Conservation (phyloP, 306 rosid genomes). For the Cucurbita pepo region DNA sequence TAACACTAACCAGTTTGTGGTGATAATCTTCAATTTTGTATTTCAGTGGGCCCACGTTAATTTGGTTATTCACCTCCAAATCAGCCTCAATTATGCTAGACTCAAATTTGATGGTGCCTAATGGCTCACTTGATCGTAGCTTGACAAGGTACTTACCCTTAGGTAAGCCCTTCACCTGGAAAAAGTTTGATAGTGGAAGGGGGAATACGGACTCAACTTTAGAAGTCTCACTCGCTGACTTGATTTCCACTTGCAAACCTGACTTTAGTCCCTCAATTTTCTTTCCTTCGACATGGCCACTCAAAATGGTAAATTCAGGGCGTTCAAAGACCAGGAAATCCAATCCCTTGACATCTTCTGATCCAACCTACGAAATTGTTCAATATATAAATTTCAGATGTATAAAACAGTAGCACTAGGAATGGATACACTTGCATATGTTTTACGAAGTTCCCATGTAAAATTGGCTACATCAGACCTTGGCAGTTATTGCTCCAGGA, state of each 20-base stretch:
- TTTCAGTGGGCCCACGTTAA: constrained; percentile 79
- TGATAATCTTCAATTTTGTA: constrained; percentile 42
- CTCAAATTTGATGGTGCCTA: constrained; percentile 57
- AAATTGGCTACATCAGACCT: constrained; percentile 32
- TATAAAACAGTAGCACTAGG: neutral
- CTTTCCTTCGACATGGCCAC: constrained; percentile 85
- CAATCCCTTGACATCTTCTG: constrained; percentile 64
- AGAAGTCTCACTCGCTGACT: constrained; percentile 49
- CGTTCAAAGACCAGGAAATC: constrained; percentile 89
- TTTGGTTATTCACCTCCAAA: constrained; percentile 54
- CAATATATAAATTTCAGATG: constrained; percentile 2
- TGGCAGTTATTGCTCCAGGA: constrained; percentile 46
- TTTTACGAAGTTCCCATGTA: neutral
- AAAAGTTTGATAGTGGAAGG: constrained; percentile 80
- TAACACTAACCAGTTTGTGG: constrained; percentile 62
- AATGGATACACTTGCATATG: neutral
- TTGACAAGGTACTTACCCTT: constrained; percentile 75
- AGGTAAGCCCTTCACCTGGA: constrained; percentile 79
- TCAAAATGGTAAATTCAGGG: constrained; percentile 79
- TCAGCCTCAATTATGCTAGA: constrained; percentile 76
- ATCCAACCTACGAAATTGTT: constrained; percentile 50
- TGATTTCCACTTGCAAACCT: constrained; percentile 71
- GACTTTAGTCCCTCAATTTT: constrained; percentile 52
- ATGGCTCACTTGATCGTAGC: constrained; percentile 52
- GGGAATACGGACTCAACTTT: constrained; percentile 62